Percentiles rank a stretch among this genome's conserved stretches.
phyloP scores from a whole-genome alignment of 306 rosid genomes.

The Begonia masoniana region DNA sequence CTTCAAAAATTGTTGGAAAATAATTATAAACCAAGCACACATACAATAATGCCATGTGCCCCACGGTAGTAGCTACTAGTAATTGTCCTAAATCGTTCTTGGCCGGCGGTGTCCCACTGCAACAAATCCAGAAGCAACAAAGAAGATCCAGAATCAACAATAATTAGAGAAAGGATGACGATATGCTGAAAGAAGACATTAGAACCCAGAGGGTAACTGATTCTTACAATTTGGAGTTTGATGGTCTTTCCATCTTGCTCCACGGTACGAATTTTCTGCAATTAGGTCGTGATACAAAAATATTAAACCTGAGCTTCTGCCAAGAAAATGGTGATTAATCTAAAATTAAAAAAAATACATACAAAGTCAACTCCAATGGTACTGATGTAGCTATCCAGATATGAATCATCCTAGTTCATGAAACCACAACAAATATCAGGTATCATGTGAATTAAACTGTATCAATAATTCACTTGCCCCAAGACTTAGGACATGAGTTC shows the following conservation, averaged over 20 bases:
- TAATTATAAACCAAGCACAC: conserved; percentile 8
- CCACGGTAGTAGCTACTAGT: conserved; percentile 86
- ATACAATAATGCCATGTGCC: conserved; percentile 72
- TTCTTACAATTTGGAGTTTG: conserved; percentile 72
- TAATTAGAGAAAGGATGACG: not conserved
- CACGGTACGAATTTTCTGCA: conserved; percentile 72
- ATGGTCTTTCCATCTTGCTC: conserved; percentile 77
- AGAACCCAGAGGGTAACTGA: conserved; percentile 1
- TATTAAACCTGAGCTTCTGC: conserved; percentile 3
- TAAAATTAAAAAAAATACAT: conserved; percentile 18
- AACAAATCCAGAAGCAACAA: not conserved
- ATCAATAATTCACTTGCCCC: not conserved
- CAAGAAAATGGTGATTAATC: not conserved
- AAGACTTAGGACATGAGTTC: not conserved
- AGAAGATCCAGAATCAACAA: not conserved
- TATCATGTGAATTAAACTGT: conserved; percentile 1
- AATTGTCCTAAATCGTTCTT: conserved; percentile 73
- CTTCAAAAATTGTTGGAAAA: not conserved
- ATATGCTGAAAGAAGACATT: not conserved
- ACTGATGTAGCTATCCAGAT: conserved; percentile 79
- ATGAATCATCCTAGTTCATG: conserved; percentile 55
- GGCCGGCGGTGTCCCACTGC: conserved; percentile 84
- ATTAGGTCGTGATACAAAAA: conserved; percentile 3
- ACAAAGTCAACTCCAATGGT: conserved; percentile 78
- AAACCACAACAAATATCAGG: conserved; percentile 13